phyloP scores from a whole-genome alignment of 495 filamentous ascomycete genomes.

The Physcia stellaris region DNA sequence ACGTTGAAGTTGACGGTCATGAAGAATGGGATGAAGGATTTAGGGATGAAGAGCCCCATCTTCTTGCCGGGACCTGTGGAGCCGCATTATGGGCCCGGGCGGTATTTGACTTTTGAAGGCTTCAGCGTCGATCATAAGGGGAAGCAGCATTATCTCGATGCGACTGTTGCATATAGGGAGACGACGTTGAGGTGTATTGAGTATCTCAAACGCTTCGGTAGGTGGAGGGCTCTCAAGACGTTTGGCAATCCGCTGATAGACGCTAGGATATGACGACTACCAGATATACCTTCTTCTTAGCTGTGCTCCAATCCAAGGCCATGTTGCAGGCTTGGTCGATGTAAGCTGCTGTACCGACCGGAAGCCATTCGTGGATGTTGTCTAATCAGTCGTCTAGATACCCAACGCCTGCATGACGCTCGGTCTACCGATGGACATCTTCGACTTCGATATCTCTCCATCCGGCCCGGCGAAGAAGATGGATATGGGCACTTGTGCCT shows the following conservation, averaged over 20 bases:
- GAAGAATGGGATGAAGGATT: slow-evolving; percentile 62
- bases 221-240: slow-evolving; percentile 20
- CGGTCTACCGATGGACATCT: slow-evolving; percentile 87
- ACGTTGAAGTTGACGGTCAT: slow-evolving; percentile 85
- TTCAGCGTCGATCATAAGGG: slow-evolving; percentile 87
- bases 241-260: slow-evolving; percentile 3
- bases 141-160: slow-evolving; percentile 88
- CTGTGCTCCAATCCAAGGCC: slow-evolving; percentile 83
- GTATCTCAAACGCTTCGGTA: slow-evolving; percentile 70
- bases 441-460: slow-evolving; percentile 84
- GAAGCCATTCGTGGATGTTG: not conserved
- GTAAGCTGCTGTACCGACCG: too few species aligned
- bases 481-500: slow-evolving; percentile 71
- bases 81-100: slow-evolving; percentile 75
- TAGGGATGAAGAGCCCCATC: slow-evolving; percentile 76
- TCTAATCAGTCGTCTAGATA: too few species aligned
- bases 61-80: slow-evolving; percentile 87
- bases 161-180: slow-evolving; percentile 84
- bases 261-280: slow-evolving; percentile 45
- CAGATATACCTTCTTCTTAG: slow-evolving; percentile 84
- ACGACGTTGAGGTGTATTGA: slow-evolving; percentile 72
- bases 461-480: slow-evolving; percentile 42
- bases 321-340: slow-evolving; percentile 89
- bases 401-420: slow-evolving; percentile 79
- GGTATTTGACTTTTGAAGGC: slow-evolving; percentile 86